These are phyloP conservation scores for Musa beccarii DNA, from an alignment of 176 grass and related monocot genomes.

Conservation along the genomic window DNA sequence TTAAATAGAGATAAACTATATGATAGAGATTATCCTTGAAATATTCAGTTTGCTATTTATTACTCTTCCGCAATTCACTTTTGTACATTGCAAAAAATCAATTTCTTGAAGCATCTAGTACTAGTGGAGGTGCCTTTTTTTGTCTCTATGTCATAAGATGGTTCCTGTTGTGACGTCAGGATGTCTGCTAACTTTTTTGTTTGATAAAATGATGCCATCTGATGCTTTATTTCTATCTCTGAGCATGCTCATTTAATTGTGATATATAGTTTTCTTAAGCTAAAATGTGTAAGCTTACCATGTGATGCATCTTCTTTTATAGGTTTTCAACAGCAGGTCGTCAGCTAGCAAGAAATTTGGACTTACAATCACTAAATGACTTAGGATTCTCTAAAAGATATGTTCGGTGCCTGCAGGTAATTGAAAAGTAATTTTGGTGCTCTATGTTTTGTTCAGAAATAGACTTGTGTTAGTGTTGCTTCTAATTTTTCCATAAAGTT, in stretches of 20 bases:
- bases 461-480: background rate
- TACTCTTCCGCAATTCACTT: too few relatives aligned
- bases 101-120: too few relatives aligned
- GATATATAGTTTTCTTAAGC: background rate
- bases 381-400: conserved; percentile 98
- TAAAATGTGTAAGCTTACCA: background rate
- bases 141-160: too few relatives aligned
- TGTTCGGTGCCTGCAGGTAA: conserved; percentile 86
- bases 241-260: background rate
- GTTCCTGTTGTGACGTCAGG: too few relatives aligned
- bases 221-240: too few relatives aligned
- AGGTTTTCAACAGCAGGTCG: conserved; percentile 76
- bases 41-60: too few relatives aligned
- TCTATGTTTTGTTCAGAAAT: background rate
- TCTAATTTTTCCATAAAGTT: conserved; percentile 3
- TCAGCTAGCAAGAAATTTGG: conserved; percentile 79
- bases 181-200: too few relatives aligned
- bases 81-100: too few relatives aligned
- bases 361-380: conserved; percentile 78
- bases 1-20: too few relatives aligned
- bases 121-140: too few relatives aligned
- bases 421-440: background rate
- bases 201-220: too few relatives aligned
- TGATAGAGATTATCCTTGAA: too few relatives aligned
- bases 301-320: background rate